A percentile compares a stretch with the other conserved stretches of the same genome.
These are phyloP conservation scores for Hibiscus syriacus DNA, from an alignment of 345 rosid genomes.

Conservation along the genomic window DNA sequence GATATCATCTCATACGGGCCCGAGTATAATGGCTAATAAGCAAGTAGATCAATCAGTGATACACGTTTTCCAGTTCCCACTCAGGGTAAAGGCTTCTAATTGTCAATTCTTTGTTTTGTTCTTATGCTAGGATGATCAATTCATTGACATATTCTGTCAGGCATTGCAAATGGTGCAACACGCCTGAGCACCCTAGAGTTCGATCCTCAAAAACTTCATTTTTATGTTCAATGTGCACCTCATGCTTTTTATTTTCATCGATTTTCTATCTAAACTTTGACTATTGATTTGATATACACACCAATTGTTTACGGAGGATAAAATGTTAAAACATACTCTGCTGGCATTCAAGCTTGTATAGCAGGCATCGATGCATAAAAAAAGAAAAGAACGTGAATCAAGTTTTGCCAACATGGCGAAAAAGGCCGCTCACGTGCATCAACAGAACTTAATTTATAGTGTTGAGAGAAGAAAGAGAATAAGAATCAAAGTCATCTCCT, in stretches of 20 bases:
- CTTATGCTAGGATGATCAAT: constrained; percentile 51
- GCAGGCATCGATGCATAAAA: background rate
- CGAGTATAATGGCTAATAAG: background rate
- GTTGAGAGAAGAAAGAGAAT: background rate
- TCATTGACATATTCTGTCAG: constrained; percentile 53
- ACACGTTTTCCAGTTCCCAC: background rate
- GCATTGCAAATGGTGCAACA: constrained; percentile 45
- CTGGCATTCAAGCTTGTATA: background rate
- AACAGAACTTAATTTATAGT: background rate
- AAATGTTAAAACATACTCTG: background rate
- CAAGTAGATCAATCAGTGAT: background rate
- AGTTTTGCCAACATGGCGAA: background rate
- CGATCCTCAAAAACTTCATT: background rate
- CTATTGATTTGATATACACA: background rate
- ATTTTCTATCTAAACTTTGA: background rate
- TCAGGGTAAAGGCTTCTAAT: background rate
- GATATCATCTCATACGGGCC: background rate
- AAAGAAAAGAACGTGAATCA: background rate
- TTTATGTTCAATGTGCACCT: background rate
- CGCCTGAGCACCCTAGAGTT: constrained; percentile 21
- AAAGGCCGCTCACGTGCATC: background rate
- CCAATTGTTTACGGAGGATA: background rate
- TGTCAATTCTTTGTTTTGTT: background rate
- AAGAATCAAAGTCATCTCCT: background rate
- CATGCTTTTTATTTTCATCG: background rate